Base-by-base conservation (phyloP, 1,139 yeast species). In the Kodamaea suecica region DNA sequence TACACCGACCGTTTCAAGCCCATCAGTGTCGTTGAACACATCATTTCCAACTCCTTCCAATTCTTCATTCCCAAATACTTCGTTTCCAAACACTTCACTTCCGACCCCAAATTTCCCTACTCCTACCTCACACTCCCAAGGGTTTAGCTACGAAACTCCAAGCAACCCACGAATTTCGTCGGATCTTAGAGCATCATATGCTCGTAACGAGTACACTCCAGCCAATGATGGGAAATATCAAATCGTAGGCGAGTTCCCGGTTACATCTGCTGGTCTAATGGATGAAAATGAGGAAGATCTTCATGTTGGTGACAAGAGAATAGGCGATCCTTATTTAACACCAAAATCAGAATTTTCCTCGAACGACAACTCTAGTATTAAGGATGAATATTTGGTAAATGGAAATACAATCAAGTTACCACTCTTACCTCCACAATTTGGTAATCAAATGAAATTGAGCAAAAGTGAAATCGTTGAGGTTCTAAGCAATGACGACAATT, bases 231-330 rank as follows among this genome's bases (percentile, higher is more conserved):
- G 33, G n/a, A 52, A 55, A 35, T 63, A 63, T 42, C 43, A 58
- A 35, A 60, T 65, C 6, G 47, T 63, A 12, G 67, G 67, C 3
- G 66, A 63, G 29, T 48, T 63, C 19, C 69, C 69, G 2, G 53
- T 62, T 14, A 49, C 63, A 4, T 56, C 68, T 11, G 67, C 66
- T 1, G 70, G 69, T 1, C 43, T 63, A 35, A 64, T 64, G 71
- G 59, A 63, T 40, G 68, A 63, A 34, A 41, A 47, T 5, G 59
- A 51, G 24, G 54, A 45, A 2, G 59, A 57, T 37, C 45, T 60
- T 4, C 73, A 68, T 44, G 45, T 66, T 24, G 74, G 65, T 1
- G 74, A 68, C 45, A 64, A 61, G 37, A 51, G 74, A 26, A 66
- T 67, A 28, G 51, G 59, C 35, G 73, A 68, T 35, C 72, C 73